Base-by-base conservation (phyloP, 2,329 filamentous ascomycete genomes). In the Didymella pinodella region DNA sequence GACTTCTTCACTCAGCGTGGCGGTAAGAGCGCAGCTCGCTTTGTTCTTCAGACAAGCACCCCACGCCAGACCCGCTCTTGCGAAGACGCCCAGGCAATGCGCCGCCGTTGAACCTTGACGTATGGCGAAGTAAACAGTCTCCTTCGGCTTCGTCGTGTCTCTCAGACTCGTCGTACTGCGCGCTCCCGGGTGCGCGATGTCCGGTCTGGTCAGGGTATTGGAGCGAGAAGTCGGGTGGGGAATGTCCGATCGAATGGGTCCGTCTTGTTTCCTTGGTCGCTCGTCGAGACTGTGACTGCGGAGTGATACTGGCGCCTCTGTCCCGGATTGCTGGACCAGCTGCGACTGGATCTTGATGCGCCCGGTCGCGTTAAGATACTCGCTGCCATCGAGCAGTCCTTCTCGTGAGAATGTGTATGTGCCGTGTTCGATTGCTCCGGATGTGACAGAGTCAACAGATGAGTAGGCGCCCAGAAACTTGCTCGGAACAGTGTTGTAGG, bases 21-120 rank as follows among this genome's bases (percentile, higher is more conserved):
- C 48, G 0, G 54, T 49, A 20, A 57, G 31, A 7, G 58, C 63
- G 20, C 63, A 65, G 58, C 55, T 63, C 14, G 65, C 63, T 32
- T 68, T 68, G 18, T 68, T 60, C 22, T 71, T 69, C 18, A 71
- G 41, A 40, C 66, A 71, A 4, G 67, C 66, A 3, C 65, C 69
- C 69, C 67, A 71, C 2, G 67, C 67, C 26, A 68, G 29, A 34
- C 45, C 61, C 40, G 64, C 65, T 18, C 57, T 63, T 3, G 63
- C 50, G 22, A 57, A 70, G 1, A 67, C 20, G 0, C 67, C 66
- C 6, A 71, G 58, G 46, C 65, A 69, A 14, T 65, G 62, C 25
- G 61, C 64, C 1, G 45, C 48, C 10, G 53, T 48, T 8, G 65
- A 65, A 2, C 57, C 62, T 46, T 66, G 46, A 8, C 68, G 61